Evolutionary conservation across 768 basidiomycete genomes (phyloP), one percentile per base, ranked within the genome.

Genomic region (Kwoniella mangroviensis): DNA sequence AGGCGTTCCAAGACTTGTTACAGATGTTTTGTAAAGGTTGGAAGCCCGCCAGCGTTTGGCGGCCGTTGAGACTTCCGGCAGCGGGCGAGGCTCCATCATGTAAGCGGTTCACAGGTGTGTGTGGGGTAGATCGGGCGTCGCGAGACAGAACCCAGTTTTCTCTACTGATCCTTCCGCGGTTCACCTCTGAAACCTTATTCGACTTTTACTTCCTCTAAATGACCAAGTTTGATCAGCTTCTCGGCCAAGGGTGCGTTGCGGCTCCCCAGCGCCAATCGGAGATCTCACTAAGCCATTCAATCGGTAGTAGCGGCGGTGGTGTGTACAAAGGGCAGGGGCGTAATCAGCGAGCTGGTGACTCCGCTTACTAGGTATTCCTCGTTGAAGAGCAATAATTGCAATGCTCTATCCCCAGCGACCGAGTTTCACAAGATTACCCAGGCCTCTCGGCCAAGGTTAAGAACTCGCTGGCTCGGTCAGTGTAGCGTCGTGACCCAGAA

Each of bases 251-350:
- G 83, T 85, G 85, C n/a, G 87, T 82, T 83, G 85, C 85, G 84
- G 86, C 84, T 86, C n/a, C n/a, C 63, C 86, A 85, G 88, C 88
- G 88, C 87, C 88, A 86, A 89, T 91, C 89, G 88, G 86, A 90
- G 88, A 88, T 88, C 90, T 90, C 89, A 90, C 90, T 89, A 90
- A 90, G 89, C 90, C 89, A 88, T 90, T 90, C 90, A 90, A 91
- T 91, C 89, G 88, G 90, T 91, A 90, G 89, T 91, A 90, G 90
- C 88, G 89, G 90, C 89, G 88, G 90, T n/a, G n/a, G n/a, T 90
- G 90, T 90, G 89, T 90, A 90, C 89, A 90, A 90, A 90, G 90
- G 89, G 90, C 90, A 90, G 90, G 89, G 89, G 90, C 89, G 88
- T 90, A 90, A 90, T 91, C 90, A 43, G 89, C 87, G 86, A 90